A percentile compares a stretch with the other conserved stretches of the same genome.
phyloP scores from a whole-genome alignment of 768 basidiomycete species.

The Phanerochaete carnosa region DNA sequence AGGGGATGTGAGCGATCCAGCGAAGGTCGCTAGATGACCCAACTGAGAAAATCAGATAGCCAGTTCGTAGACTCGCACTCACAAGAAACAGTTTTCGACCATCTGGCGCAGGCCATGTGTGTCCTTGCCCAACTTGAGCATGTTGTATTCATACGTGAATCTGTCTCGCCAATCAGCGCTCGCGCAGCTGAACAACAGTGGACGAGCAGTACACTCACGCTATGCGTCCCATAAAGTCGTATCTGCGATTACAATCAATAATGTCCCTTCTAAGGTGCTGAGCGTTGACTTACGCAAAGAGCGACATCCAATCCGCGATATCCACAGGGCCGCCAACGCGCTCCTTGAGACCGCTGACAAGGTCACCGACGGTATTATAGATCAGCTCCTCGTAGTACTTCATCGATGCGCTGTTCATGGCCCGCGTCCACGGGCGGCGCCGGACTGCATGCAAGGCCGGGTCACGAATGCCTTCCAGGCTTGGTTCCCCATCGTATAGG shows the following conservation, averaged over 20 bases:
- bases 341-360: background rate
- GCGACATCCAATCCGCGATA: conserved; percentile 11
- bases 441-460: conserved; percentile 4
- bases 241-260: background rate
- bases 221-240: conserved; percentile 13
- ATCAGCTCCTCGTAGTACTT: conserved; percentile 13
- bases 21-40: background rate
- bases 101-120: background rate
- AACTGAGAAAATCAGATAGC: background rate
- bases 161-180: background rate
- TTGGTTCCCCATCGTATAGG: background rate
- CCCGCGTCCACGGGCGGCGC: conserved; percentile 6
- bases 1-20: conserved; percentile 9
- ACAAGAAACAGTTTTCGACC: background rate
- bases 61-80: background rate
- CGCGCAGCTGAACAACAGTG: background rate
- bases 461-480: conserved; percentile 10
- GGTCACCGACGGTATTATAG: background rate
- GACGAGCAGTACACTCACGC: background rate
- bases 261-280: too few species aligned
- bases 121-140: conserved; percentile 3
- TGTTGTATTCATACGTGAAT: conserved; percentile 1
- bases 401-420: conserved; percentile 9
- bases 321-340: background rate
- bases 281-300: conserved; percentile 3